Evolutionary conservation across 2,329 filamentous ascomycete genomes (phyloP), one percentile per base, ranked within the genome.

Genomic region (Fusarium agapanthi): DNA sequence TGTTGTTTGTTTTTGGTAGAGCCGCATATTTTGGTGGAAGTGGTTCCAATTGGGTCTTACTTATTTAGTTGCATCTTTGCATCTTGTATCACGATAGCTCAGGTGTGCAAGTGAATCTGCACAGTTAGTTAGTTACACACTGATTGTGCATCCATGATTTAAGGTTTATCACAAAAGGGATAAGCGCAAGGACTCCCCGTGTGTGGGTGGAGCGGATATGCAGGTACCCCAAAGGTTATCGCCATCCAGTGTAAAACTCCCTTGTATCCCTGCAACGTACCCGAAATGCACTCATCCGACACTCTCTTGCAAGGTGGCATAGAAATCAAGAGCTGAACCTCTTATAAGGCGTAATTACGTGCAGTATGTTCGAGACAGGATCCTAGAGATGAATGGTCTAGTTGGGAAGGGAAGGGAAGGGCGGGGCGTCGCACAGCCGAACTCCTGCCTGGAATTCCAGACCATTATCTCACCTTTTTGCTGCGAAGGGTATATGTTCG

Each of bases 171-270:
- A 26, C 26, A 62, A 56, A 41, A n/a, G 32, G 35, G 50, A 37
- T 44, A 64, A 47, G 51, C 26, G 40, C 30, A 58, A 35, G 41
- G n/a, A 50, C 50, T 65, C 50, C 34, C 40, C 12, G 26, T 43
- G 62, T 16, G 44, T 45, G 53, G 40, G 51, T 44, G 65, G 65
- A 61, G 63, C 65, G 54, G 65, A 48, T 69, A 69, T 69, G 66
- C 66, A 69, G 66, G 66, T 69, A 69, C 66, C 38, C 43, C 68
- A 69, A 53, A 69, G 57, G 50, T 64, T 69, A 44, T 64, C 41
- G 24, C 38, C 48, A n/a, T 48, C 18, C 64, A 51, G 28, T n/a
- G 56, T 35, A 63, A 67, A 30, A 16, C 13, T 12, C 55, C 10
- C 10, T 26, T 4, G 7, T 6, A 44, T 3, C 37, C 24, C 54